Evolutionary conservation across 306 rosid species (phyloP).

Genomic region (Sindora glabra): DNA sequence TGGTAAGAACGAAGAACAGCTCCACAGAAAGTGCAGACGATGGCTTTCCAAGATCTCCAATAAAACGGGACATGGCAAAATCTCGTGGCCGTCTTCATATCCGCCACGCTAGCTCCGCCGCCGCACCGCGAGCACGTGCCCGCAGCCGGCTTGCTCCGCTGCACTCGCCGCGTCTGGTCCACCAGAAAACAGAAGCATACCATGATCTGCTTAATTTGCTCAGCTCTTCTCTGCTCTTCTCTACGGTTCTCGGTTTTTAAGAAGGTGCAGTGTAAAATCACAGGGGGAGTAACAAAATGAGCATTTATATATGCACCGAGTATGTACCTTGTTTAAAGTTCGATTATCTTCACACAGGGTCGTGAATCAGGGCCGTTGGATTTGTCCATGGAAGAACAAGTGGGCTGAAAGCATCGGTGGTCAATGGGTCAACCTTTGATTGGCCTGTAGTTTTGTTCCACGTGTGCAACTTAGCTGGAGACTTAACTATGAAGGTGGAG

Average conservation of each 20-base stretch:
- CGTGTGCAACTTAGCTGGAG: not conserved
- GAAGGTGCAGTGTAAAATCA: too few relatives aligned
- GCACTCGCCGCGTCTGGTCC: conserved; percentile 58
- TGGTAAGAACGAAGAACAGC: conserved; percentile 57
- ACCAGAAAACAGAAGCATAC: conserved; percentile 78
- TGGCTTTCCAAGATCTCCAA: conserved; percentile 70
- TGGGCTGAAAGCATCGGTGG: not conserved
- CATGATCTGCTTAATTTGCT: too few relatives aligned
- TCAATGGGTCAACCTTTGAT: not conserved
- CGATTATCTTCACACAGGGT: conserved; percentile 2
- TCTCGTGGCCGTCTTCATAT: conserved; percentile 76
- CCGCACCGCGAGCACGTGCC: conserved; percentile 86
- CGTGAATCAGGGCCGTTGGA: not conserved
- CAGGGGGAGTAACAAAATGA: too few relatives aligned
- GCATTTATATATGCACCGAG: not conserved
- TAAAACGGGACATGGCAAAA: conserved; percentile 81
- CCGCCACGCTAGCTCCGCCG: conserved; percentile 86
- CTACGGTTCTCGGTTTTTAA: too few relatives aligned
- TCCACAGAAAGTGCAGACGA: conserved; percentile 77
- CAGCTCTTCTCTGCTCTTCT: too few relatives aligned
- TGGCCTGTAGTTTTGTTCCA: conserved; percentile 3
- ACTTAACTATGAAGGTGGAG: not conserved
- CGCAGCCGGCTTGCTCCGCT: conserved; percentile 77
- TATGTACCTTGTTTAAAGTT: not conserved
- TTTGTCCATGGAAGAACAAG: not conserved